Evolutionary conservation across 2,329 filamentous ascomycete genomes (phyloP).

Genomic region (Colletotrichum brevisporum): DNA sequence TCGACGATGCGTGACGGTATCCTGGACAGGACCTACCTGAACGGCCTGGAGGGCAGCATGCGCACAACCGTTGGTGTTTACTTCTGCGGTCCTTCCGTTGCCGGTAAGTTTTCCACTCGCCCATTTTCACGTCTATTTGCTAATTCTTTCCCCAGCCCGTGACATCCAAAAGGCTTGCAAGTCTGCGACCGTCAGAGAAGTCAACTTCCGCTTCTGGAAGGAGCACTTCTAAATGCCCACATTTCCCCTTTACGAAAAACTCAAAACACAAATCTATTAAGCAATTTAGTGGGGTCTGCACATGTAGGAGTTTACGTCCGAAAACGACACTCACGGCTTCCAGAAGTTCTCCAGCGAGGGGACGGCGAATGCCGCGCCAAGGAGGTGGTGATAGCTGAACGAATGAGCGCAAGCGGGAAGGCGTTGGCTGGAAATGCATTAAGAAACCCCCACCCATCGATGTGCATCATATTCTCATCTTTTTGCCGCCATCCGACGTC

Average conservation of each 20-base stretch:
- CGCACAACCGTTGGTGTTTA: constrained; percentile 95
- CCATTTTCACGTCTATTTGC: constrained; percentile 30
- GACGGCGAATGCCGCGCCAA: neutral
- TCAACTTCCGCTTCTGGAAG: constrained; percentile 99
- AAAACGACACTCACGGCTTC: constrained; percentile 26
- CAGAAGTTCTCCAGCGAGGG: constrained; percentile 6
- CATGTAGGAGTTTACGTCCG: constrained; percentile 19
- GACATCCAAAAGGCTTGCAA: constrained; percentile 88
- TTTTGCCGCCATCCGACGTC: constrained; percentile 28
- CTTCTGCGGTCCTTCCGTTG: constrained; percentile 90
- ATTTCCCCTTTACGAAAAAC: neutral
- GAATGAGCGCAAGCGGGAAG: constrained; percentile 25
- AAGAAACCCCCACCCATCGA: constrained; percentile 27
- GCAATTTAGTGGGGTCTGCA: constrained; percentile 17
- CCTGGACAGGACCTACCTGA: constrained; percentile 85
- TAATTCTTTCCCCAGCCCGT: constrained; percentile 73
- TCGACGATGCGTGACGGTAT: constrained; percentile 90
- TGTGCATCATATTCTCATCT: constrained; percentile 36
- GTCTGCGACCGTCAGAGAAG: constrained; percentile 79
- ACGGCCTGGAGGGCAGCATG: constrained; percentile 81
- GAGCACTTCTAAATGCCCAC: constrained; percentile 78
- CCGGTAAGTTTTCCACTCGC: constrained; percentile 61
- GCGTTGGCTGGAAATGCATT: constrained; percentile 40
- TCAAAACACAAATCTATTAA: constrained; percentile 15
- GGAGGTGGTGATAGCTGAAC: constrained; percentile 5